phyloP scores from a whole-genome alignment of 2,329 filamentous ascomycete genomes.

The Verticillium isaacii region DNA sequence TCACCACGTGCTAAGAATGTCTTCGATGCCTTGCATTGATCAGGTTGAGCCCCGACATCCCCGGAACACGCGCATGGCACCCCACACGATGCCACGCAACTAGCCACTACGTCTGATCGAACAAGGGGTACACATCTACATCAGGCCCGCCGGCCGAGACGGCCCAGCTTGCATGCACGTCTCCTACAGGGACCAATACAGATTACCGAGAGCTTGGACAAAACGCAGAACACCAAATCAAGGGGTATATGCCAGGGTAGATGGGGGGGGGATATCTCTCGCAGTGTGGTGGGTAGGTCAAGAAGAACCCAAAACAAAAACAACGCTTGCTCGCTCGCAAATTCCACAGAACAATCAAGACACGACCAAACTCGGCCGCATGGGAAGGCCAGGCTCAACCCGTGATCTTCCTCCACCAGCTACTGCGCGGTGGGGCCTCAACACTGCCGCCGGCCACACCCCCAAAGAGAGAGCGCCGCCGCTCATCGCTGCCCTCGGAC shows the following conservation, averaged over 20 bases:
- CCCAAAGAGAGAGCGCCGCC: conserved; percentile 33
- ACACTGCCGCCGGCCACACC: conserved; percentile 14
- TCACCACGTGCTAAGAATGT: not conserved
- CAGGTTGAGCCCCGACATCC: not conserved
- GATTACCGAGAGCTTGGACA: not conserved
- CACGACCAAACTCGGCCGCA: not conserved
- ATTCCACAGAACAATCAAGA: conserved; percentile 5
- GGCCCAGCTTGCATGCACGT: not conserved
- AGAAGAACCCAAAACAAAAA: conserved; percentile 8
- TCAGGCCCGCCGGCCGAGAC: not conserved
- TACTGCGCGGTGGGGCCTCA: conserved; percentile 45
- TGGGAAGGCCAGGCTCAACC: conserved; percentile 20
- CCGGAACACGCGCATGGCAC: not conserved
- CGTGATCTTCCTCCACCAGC: conserved; percentile 57
- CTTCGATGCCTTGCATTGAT: not conserved
- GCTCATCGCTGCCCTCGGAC: conserved; percentile 41
- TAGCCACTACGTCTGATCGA: not conserved
- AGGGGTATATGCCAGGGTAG: conserved; percentile 7
- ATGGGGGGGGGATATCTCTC: not conserved
- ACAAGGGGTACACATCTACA: not conserved
- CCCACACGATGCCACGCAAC: not conserved
- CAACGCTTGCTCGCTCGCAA: conserved; percentile 7
- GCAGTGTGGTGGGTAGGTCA: conserved; percentile 6
- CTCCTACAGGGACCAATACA: not conserved
- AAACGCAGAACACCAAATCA: not conserved